Evolutionary conservation across 768 basidiomycete genomes (phyloP).

Genomic region (Lactifluus hygrophoroides): DNA sequence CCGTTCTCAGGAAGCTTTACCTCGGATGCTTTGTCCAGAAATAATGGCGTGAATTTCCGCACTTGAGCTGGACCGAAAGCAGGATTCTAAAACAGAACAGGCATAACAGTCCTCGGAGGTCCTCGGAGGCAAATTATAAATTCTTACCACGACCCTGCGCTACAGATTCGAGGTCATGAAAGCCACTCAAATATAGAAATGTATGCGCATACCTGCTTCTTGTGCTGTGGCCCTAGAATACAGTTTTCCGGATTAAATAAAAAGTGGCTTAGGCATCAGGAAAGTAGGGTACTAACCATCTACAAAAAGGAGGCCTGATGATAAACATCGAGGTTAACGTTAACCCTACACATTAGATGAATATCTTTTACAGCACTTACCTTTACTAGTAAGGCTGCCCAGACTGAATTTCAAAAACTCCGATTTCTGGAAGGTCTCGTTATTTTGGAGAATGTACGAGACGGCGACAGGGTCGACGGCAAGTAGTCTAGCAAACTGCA

Average conservation of each 20-base stretch:
- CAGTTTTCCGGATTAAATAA: neutral
- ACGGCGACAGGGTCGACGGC: conserved; percentile 31
- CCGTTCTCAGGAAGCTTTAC: neutral
- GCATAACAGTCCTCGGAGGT: neutral
- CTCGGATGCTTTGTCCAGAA: conserved; percentile 22
- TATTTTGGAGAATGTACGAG: conserved; percentile 27
- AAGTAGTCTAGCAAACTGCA: conserved; percentile 23
- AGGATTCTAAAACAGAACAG: conserved; percentile 15
- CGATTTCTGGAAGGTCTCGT: conserved; percentile 30
- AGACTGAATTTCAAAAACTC: conserved; percentile 13
- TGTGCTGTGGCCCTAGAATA: conserved; percentile 9
- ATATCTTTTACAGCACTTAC: too few species aligned
- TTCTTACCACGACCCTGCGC: conserved; percentile 12
- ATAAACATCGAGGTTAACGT: neutral
- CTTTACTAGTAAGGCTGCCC: conserved; percentile 12
- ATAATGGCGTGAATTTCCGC: conserved; percentile 21
- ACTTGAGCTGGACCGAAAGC: conserved; percentile 24
- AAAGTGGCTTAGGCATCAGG: too few species aligned
- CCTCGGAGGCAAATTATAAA: too few species aligned
- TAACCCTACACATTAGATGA: too few species aligned
- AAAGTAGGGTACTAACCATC: conserved; percentile 5
- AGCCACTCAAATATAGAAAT: neutral
- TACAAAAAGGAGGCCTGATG: conserved; percentile 7
- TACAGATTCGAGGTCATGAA: neutral
- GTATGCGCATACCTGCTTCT: neutral